A percentile compares a stretch with the other conserved stretches of the same genome.
phyloP scores from a whole-genome alignment of 2,329 filamentous ascomycete genomes.

The Pestalotiopsis sp. region DNA sequence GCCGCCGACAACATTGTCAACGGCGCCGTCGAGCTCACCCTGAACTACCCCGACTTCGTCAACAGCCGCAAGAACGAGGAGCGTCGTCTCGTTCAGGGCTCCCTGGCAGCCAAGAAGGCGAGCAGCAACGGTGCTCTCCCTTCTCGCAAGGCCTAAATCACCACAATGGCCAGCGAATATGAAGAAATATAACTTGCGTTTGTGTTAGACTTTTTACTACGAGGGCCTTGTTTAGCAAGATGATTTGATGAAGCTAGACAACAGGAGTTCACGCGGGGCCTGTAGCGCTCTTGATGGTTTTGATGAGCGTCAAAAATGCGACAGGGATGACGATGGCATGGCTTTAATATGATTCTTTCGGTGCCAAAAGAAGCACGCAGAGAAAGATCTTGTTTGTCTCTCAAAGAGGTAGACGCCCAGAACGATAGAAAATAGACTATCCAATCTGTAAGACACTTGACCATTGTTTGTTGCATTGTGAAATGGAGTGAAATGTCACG shows the following conservation, averaged over 20 bases:
- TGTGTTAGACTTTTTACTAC: constrained; percentile 14
- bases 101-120: constrained; percentile 34
- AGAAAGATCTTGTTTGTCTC: background rate
- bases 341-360: constrained; percentile 8
- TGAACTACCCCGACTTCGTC: constrained; percentile 97
- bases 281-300: constrained; percentile 16
- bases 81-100: constrained; percentile 58
- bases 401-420: background rate
- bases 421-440: constrained; percentile 13
- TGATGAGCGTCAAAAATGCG: constrained; percentile 19
- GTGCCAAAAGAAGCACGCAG: constrained; percentile 7
- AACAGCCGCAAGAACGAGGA: constrained; percentile 74
- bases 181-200: constrained; percentile 6
- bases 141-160: constrained; percentile 19
- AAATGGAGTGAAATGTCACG: background rate
- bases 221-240: constrained; percentile 10
- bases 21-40: constrained; percentile 85
- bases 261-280: constrained; percentile 14
- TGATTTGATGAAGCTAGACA: constrained; percentile 15
- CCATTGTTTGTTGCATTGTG: background rate
- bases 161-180: background rate
- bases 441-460: background rate
- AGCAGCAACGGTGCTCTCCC: constrained; percentile 28
- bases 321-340: constrained; percentile 19
- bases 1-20: constrained; percentile 88